Base-by-base conservation (phyloP, 2,329 filamentous ascomycete genomes). In the Phialemonium atrogriseum region DNA sequence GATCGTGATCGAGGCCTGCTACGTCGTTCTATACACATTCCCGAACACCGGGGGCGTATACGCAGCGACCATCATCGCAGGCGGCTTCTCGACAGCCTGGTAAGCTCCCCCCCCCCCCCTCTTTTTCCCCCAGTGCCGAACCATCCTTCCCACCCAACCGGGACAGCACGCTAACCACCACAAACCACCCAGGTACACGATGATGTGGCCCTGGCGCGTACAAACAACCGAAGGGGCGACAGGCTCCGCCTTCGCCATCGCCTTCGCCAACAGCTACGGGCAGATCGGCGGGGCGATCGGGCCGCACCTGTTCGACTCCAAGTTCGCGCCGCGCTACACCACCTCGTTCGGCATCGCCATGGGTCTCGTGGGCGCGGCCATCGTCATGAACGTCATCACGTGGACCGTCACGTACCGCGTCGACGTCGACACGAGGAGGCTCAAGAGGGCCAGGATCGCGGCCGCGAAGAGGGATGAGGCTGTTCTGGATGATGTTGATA, bases 191-290 rank as follows among this genome's bases (percentile, higher is more conserved):
- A n/a, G n/a, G n/a, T n/a, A n/a, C 38, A 60, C 65, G 0, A 53
- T 66, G 36, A 69, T 69, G 64, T 66, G 66, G 66, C 64, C 65
- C 9, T 68, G 65, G 65, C 57, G 65, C 4, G 62, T 66, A 0
- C 64, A 65, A 45, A 66, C 62, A 3, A 67, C 58, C 0, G 54
- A 50, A 26, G 41, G 60, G 4, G 59, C 65, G 2, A 69, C 65
- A 0, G 65, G 64, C 1, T 66, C 65, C 0, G 65, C 65, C 1
- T 69, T 69, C 42, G 56, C 60, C 2, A 66, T 69, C 33, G 64
- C 58, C 1, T 70, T 68, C 32, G 62, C 65, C 30, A 68, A 67
- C 38, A 63, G 58, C 34, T 66, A 68, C 40, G 64, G 64, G 0
- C 63, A 68, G 38, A 64, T 69, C 12, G 65, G 64, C 4, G 63